Evolutionary conservation across 805 yeast genomes (phyloP).

Genomic region (Kazachstania kunashirensis): DNA sequence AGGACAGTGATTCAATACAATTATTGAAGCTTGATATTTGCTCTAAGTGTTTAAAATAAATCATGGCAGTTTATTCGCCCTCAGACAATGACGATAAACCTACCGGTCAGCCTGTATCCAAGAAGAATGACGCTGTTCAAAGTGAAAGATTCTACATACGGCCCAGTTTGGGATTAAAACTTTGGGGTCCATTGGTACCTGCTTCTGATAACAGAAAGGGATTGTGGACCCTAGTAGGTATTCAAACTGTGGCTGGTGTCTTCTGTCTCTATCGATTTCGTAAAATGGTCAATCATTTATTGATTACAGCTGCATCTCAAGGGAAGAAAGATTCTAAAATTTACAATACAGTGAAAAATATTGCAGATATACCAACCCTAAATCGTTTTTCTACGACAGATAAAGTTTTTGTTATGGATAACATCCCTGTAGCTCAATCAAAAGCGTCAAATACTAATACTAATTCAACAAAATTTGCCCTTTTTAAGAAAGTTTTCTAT

Average conservation of each 20-base stretch:
- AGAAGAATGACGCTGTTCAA: conserved; percentile 6
- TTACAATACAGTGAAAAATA: conserved; percentile 13
- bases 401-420: conserved; percentile 8
- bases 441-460: background rate
- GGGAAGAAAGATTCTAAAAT: conserved; percentile 1
- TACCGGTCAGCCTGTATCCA: conserved; percentile 4
- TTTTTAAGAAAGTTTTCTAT: conserved; percentile 28
- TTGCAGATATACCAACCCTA: conserved; percentile 28
- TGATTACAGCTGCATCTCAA: background rate
- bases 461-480: conserved; percentile 14
- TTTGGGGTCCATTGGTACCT: conserved; percentile 69
- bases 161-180: conserved; percentile 50
- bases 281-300: conserved; percentile 4
- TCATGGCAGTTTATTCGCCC: conserved; percentile 25
- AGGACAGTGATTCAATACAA: too few species aligned
- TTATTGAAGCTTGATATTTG: too few species aligned
- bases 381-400: conserved; percentile 27
- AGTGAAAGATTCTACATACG: conserved; percentile 29
- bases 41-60: too few species aligned
- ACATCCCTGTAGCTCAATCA: background rate
- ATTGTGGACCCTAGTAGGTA: conserved; percentile 40
- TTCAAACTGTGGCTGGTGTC: conserved; percentile 45
- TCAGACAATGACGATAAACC: background rate
- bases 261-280: conserved; percentile 18
- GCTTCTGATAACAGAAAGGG: conserved; percentile 57